These are phyloP conservation scores for Phytomonas sp. DNA, from an alignment of 208 protist species.

Conservation along the genomic window DNA sequence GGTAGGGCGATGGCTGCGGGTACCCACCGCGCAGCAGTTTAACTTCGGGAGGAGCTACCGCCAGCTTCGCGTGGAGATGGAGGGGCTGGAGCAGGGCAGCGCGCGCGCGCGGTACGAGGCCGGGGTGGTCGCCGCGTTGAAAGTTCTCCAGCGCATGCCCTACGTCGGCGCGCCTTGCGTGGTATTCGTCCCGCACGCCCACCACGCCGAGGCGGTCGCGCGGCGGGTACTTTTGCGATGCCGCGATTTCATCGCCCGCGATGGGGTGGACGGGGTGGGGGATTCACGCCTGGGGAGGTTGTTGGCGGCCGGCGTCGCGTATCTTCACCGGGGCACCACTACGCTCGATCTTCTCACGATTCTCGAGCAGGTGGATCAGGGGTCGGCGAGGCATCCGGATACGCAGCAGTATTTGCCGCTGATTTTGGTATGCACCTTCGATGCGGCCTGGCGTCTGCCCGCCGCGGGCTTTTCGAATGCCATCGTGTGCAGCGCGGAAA, in stretches of 20 bases:
- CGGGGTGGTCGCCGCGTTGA: conserved; percentile 38
- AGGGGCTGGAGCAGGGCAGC: conserved; percentile 30
- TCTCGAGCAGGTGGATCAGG: conserved; percentile 34
- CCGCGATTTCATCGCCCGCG: conserved; percentile 61
- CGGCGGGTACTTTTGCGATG: conserved; percentile 65
- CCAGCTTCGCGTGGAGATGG: conserved; percentile 54
- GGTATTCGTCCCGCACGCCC: conserved; percentile 58
- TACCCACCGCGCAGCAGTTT: conserved; percentile 45
- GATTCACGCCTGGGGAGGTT: conserved; percentile 46
- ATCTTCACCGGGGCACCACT: conserved; percentile 60
- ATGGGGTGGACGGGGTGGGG: conserved; percentile 16
- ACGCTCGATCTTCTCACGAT: conserved; percentile 55
- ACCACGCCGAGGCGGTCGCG: conserved; percentile 55
- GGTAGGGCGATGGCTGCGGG: conserved; percentile 78
- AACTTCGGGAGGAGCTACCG: conserved; percentile 78
- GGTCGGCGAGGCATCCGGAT: conserved; percentile 32
- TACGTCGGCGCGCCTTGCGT: conserved; percentile 51
- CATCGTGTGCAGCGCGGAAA: conserved; percentile 69
- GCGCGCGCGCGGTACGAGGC: conserved; percentile 56
- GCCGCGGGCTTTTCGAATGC: conserved; percentile 58
- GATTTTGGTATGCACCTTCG: conserved; percentile 68
- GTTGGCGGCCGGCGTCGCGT: conserved; percentile 64
- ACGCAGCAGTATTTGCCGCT: conserved; percentile 49
- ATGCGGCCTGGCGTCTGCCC: conserved; percentile 69
- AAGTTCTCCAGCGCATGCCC: conserved; percentile 39